Percentiles rank a stretch among this genome's conserved stretches.
phyloP scores from a whole-genome alignment of 2,329 filamentous ascomycete genomes.

The Cladosporium phlei region DNA sequence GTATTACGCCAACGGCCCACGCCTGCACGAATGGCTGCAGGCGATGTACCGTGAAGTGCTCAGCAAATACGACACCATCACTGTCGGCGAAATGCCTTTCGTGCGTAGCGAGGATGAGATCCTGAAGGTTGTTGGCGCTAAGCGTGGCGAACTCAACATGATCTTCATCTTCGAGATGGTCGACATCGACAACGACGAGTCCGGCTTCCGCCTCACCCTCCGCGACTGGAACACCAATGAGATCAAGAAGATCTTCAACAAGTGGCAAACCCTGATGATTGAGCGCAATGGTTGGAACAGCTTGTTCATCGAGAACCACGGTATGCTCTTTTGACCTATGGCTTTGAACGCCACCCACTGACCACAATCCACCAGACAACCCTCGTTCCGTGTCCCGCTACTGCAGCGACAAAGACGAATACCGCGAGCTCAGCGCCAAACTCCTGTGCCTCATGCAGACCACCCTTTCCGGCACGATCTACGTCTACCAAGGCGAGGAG shows the following conservation, averaged over 20 bases:
- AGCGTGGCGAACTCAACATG: constrained; percentile 43
- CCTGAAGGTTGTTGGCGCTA: constrained; percentile 38
- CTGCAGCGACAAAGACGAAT: constrained; percentile 43
- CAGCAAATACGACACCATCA: constrained; percentile 54
- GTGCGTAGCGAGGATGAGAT: constrained; percentile 42
- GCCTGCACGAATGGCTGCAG: constrained; percentile 54
- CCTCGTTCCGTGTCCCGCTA: constrained; percentile 47
- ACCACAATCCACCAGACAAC: constrained; percentile 29
- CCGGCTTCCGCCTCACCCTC: constrained; percentile 33
- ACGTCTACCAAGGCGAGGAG: constrained; percentile 50
- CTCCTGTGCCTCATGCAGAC: constrained; percentile 45
- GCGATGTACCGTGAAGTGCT: constrained; percentile 51
- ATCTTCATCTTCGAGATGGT: constrained; percentile 47
- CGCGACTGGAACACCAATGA: constrained; percentile 36
- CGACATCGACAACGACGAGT: constrained; percentile 34
- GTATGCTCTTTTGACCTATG: constrained; percentile 20
- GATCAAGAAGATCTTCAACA: constrained; percentile 26
- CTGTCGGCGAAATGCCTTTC: constrained; percentile 59
- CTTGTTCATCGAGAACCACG: constrained; percentile 52
- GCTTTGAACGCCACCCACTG: background rate
- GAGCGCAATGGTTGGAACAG: constrained; percentile 48
- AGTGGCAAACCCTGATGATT: constrained; percentile 47
- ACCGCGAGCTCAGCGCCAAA: constrained; percentile 44
- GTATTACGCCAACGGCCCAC: constrained; percentile 54
- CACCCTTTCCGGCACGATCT: constrained; percentile 46